phyloP scores from a whole-genome alignment of 768 basidiomycete genomes.

The Peribolospora kevripleyi region DNA sequence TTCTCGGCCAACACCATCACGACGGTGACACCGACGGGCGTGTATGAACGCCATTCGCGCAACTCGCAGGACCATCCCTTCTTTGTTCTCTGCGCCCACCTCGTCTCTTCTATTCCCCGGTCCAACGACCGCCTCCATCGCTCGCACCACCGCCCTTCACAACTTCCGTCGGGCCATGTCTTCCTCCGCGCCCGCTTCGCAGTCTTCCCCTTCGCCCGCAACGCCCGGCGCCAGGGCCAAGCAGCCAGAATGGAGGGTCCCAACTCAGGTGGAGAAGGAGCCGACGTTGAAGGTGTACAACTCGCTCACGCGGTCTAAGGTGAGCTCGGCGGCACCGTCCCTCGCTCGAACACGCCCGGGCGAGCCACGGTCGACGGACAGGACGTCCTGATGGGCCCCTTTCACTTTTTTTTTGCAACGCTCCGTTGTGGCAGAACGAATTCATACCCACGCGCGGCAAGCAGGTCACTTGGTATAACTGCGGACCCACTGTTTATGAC shows the following conservation, averaged over 20 bases:
- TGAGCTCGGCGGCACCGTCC: constrained; percentile 16
- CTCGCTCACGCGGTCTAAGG: constrained; percentile 76
- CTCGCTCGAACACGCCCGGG: neutral
- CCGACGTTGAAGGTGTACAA: constrained; percentile 69
- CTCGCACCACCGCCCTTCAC: too few species aligned
- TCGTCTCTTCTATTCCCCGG: too few species aligned
- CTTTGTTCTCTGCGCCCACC: too few species aligned
- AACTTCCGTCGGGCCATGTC: too few species aligned
- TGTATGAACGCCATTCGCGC: too few species aligned
- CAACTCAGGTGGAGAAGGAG: constrained; percentile 27
- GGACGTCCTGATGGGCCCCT: too few species aligned
- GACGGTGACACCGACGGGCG: too few species aligned
- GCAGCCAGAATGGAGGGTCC: constrained; percentile 29
- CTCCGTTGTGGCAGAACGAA: constrained; percentile 30
- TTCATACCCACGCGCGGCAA: constrained; percentile 33
- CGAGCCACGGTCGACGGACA: neutral
- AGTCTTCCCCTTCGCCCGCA: too few species aligned
- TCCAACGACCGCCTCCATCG: too few species aligned
- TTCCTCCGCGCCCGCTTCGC: too few species aligned
- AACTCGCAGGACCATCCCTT: too few species aligned
- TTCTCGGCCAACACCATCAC: too few species aligned
- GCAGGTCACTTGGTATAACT: constrained; percentile 75
- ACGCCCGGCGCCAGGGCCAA: neutral
- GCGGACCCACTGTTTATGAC: constrained; percentile 97
- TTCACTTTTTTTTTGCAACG: neutral